Percentiles rank a stretch among this genome's conserved stretches.
phyloP scores from a whole-genome alignment of 2,329 filamentous ascomycete species.

The Cercospora brassicicola region DNA sequence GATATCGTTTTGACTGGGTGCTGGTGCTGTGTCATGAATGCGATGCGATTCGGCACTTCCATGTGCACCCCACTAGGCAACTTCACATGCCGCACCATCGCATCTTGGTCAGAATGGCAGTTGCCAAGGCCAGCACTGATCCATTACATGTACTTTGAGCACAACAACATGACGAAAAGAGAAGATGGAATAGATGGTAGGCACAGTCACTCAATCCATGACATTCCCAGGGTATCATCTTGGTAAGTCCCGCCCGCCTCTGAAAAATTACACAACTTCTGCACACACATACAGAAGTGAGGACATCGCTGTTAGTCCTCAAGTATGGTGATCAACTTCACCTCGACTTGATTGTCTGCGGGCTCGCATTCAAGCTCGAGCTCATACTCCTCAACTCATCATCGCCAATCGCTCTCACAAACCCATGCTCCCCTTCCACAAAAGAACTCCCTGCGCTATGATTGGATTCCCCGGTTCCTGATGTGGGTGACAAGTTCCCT shows the following conservation, averaged over 20 bases:
- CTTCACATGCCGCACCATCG: too few relatives aligned
- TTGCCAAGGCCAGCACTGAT: too few relatives aligned
- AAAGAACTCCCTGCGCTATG: constrained; percentile 7
- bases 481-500: neutral
- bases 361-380: constrained; percentile 19
- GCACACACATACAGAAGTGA: neutral
- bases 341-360: constrained; percentile 1
- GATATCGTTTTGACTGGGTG: too few relatives aligned
- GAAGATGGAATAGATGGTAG: neutral
- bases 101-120: too few relatives aligned
- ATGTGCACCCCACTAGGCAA: too few relatives aligned
- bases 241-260: neutral
- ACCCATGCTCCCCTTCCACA: constrained; percentile 24
- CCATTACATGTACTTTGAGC: neutral
- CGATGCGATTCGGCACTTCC: too few relatives aligned
- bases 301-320: neutral
- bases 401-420: constrained; percentile 22
- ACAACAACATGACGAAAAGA: neutral
- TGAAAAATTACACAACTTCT: constrained; percentile 2
- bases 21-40: too few relatives aligned
- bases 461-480: constrained; percentile 4
- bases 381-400: constrained; percentile 26
- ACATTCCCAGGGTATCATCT: constrained; percentile 6
- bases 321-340: neutral
- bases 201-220: neutral